These are phyloP conservation scores for Pouteria glomerata DNA, from an alignment of 148 eudicot species.

Conservation along the genomic window DNA sequence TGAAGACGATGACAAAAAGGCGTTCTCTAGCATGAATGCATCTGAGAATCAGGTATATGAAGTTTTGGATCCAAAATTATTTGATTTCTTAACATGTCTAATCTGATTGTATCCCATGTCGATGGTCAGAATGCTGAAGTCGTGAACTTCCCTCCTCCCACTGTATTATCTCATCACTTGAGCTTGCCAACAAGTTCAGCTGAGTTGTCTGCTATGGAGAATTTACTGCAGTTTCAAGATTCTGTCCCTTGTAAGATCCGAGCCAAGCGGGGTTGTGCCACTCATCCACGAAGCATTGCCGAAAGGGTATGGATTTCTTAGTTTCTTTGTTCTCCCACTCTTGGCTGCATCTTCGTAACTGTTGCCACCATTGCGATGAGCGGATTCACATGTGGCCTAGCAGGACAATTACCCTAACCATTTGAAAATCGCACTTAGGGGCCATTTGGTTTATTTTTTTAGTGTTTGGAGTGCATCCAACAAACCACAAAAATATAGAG, in stretches of 20 bases:
- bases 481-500: too few species aligned
- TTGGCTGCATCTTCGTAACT: background rate
- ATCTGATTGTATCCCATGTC: slow-evolving; percentile 12
- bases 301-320: slow-evolving; percentile 53
- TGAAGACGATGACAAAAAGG: slow-evolving; percentile 35
- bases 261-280: slow-evolving; percentile 90
- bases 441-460: too few species aligned
- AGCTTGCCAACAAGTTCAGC: slow-evolving; percentile 60
- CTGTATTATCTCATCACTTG: slow-evolving; percentile 56
- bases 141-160: slow-evolving; percentile 31
- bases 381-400: too few species aligned
- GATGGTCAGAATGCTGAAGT: slow-evolving; percentile 36
- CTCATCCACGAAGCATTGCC: slow-evolving; percentile 98
- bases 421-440: too few species aligned
- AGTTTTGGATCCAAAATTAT: background rate
- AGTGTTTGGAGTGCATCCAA: too few species aligned
- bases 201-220: slow-evolving; percentile 58
- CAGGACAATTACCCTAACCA: too few species aligned
- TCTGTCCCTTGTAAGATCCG: slow-evolving; percentile 62
- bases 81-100: slow-evolving; percentile 1
- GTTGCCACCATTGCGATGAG: too few species aligned
- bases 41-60: slow-evolving; percentile 55
- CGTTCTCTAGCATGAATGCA: slow-evolving; percentile 33
- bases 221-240: slow-evolving; percentile 51
- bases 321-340: background rate